phyloP scores from a whole-genome alignment of 2,329 filamentous ascomycete species.

The Laburnicola sp. region DNA sequence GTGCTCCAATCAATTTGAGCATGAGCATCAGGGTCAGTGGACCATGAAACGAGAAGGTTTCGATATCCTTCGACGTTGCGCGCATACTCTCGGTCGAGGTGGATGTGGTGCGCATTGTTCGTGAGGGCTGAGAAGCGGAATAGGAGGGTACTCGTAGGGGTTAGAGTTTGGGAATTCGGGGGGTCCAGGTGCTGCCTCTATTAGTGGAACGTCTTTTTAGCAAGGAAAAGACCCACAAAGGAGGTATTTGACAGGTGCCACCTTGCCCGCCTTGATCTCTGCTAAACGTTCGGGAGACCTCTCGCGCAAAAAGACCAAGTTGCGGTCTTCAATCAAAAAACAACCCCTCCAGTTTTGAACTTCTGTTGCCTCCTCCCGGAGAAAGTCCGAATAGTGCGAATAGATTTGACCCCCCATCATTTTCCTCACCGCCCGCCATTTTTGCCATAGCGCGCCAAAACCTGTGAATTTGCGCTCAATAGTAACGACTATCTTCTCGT shows the following conservation, averaged over 20 bases:
- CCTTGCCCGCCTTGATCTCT: conserved; percentile 30
- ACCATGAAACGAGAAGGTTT: conserved; percentile 78
- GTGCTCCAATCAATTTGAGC: conserved; percentile 66
- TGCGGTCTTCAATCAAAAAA: conserved; percentile 60
- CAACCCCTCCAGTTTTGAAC: conserved; percentile 34
- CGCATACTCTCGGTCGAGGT: conserved; percentile 75
- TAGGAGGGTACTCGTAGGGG: conserved; percentile 70
- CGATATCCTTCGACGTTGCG: conserved; percentile 72
- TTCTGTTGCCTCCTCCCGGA: neutral
- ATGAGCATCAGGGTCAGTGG: conserved; percentile 79
- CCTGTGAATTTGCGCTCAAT: conserved; percentile 58
- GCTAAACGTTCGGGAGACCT: conserved; percentile 48
- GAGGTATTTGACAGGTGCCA: conserved; percentile 43
- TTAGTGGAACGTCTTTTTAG: neutral
- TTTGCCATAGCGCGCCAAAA: conserved; percentile 5
- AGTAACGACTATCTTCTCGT: conserved; percentile 60
- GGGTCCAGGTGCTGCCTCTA: conserved; percentile 50
- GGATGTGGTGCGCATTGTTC: conserved; percentile 90
- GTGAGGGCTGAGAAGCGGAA: conserved; percentile 86
- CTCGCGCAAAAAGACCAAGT: conserved; percentile 65
- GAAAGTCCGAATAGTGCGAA: neutral
- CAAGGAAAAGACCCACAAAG: conserved; percentile 28
- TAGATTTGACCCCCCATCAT: too few species aligned
- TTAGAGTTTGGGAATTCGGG: conserved; percentile 63
- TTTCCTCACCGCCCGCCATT: too few species aligned